Evolutionary conservation across 306 rosid genomes (phyloP).

Genomic region (Canavalia ensiformis): DNA sequence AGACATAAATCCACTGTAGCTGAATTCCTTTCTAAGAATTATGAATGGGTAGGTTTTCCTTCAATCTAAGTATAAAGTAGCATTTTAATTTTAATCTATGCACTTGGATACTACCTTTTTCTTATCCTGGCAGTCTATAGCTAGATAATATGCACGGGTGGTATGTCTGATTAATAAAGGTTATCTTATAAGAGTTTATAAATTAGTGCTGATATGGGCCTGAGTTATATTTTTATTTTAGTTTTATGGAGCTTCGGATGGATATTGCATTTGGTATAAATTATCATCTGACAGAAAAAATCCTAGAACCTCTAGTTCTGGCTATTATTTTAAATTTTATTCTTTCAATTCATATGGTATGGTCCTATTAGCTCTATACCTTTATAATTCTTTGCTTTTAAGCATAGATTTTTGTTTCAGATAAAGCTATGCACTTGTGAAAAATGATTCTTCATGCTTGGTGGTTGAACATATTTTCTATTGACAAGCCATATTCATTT

Average conservation of each 20-base stretch:
- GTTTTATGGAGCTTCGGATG: slow-evolving; percentile 15
- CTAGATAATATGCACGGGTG: slow-evolving; percentile 18
- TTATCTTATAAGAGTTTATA: slow-evolving; percentile 1
- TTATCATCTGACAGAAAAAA: slow-evolving; percentile 1
- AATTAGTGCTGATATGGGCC: slow-evolving; percentile 28
- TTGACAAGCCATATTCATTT: not conserved
- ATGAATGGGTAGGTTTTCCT: slow-evolving; percentile 81
- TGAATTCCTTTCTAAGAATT: slow-evolving; percentile 89
- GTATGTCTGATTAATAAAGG: slow-evolving; percentile 34
- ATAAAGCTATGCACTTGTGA: slow-evolving; percentile 15
- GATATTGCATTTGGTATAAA: not conserved
- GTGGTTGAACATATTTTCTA: slow-evolving; percentile 23
- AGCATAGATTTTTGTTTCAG: slow-evolving; percentile 18
- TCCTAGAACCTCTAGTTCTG: slow-evolving; percentile 1
- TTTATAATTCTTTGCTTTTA: slow-evolving; percentile 30
- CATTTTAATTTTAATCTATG: slow-evolving; percentile 23
- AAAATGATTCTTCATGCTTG: slow-evolving; percentile 7
- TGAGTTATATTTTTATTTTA: slow-evolving; percentile 1
- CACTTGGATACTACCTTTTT: not conserved
- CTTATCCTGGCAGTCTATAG: slow-evolving; percentile 23
- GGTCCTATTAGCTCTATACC: not conserved
- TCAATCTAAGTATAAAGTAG: slow-evolving; percentile 37
- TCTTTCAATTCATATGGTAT: slow-evolving; percentile 9
- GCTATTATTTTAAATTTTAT: slow-evolving; percentile 12
- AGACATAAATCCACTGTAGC: slow-evolving; percentile 99